These are phyloP conservation scores for Nannizziopsis barbatae DNA, from an alignment of 2,329 filamentous ascomycete species.

Conservation along the genomic window DNA sequence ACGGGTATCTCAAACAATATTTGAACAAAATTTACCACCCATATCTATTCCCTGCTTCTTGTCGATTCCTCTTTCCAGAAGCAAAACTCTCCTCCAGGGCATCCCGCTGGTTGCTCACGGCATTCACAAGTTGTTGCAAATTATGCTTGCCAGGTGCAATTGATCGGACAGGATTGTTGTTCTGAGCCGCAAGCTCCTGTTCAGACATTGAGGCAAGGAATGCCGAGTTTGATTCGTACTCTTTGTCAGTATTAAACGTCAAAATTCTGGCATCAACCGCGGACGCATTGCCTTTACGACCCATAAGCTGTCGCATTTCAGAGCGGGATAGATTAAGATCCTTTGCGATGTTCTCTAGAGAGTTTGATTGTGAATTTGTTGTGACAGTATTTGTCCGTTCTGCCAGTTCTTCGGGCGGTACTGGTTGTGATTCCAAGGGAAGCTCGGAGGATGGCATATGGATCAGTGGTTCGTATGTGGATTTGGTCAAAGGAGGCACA, in stretches of 20 bases:
- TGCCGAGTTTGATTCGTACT: conserved; percentile 76
- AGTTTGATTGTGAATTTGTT: conserved; percentile 31
- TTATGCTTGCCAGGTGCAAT: conserved; percentile 84
- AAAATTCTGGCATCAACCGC: conserved; percentile 54
- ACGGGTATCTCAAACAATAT: neutral
- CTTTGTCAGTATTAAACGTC: conserved; percentile 78
- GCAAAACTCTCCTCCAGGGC: conserved; percentile 89
- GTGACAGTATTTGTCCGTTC: conserved; percentile 6
- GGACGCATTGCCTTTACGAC: conserved; percentile 41
- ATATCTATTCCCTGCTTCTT: conserved; percentile 71
- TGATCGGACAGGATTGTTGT: conserved; percentile 70
- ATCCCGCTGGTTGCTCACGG: conserved; percentile 69
- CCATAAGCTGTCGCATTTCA: conserved; percentile 74
- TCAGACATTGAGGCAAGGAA: conserved; percentile 58
- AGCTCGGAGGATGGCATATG: conserved; percentile 24
- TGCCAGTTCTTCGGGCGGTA: neutral
- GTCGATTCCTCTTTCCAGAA: conserved; percentile 63
- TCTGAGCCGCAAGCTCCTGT: conserved; percentile 37
- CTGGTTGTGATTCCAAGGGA: conserved; percentile 12
- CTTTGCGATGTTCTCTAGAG: conserved; percentile 59
- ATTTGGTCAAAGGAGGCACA: conserved; percentile 11
- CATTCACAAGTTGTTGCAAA: conserved; percentile 74
- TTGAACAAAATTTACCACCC: conserved; percentile 52
- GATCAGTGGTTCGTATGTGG: conserved; percentile 31
- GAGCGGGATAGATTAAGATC: conserved; percentile 68